Percentiles rank a stretch among this genome's conserved stretches.
Evolutionary conservation across 441 rosid genomes (phyloP).

Genomic region (Adansonia madagascariensis): DNA sequence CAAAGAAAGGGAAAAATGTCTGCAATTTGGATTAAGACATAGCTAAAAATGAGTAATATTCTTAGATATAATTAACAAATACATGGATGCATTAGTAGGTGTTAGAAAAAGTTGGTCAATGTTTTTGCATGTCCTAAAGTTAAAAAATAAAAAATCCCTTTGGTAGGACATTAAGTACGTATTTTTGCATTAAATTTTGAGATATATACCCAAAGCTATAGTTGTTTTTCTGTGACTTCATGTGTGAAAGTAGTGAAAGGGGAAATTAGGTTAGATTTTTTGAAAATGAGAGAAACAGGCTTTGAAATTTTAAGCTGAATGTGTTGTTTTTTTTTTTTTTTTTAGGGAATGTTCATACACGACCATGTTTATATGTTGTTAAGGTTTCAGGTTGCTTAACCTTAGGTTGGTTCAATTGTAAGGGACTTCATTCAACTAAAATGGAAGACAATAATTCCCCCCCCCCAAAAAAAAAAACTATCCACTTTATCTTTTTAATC

Average conservation of each 20-base stretch:
- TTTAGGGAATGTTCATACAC: not conserved
- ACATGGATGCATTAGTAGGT: not conserved
- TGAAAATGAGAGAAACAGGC: not conserved
- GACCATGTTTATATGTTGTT: not conserved
- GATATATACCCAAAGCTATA: not conserved
- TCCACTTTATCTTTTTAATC: too few relatives aligned
- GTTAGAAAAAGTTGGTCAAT: slow-evolving; percentile 1
- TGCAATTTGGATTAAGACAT: not conserved
- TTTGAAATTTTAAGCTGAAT: not conserved
- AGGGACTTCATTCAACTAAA: too few relatives aligned
- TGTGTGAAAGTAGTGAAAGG: not conserved
- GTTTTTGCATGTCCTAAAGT: not conserved
- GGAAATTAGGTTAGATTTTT: not conserved
- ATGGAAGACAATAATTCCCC: too few relatives aligned
- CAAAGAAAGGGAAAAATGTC: not conserved
- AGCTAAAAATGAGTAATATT: not conserved
- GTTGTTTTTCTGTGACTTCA: not conserved
- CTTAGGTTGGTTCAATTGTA: too few relatives aligned
- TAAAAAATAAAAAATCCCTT: not conserved
- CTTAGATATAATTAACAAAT: not conserved
- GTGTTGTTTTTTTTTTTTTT: not conserved
- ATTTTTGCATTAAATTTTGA: not conserved
- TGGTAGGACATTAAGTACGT: not conserved
- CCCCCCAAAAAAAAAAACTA: too few relatives aligned
- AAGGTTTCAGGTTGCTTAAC: not conserved